Conservation (phyloP, 2,329 filamentous ascomycete species). For the Ceratocystis cubensis region DNA sequence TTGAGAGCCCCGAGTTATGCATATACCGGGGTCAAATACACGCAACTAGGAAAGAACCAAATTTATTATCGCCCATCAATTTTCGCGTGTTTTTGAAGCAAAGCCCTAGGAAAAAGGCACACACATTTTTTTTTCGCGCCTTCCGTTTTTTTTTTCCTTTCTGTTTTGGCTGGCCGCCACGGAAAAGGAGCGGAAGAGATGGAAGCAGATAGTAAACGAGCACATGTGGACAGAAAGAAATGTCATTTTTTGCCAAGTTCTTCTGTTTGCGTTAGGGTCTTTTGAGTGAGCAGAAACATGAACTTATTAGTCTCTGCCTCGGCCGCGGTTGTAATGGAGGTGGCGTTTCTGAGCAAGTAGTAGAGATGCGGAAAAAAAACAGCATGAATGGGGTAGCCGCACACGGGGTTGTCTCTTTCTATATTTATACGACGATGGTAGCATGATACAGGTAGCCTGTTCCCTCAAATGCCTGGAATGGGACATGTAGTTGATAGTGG, state of each 20-base stretch:
- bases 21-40: neutral
- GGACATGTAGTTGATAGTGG: slow-evolving; percentile 8
- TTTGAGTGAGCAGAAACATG: no score
- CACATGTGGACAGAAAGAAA: neutral
- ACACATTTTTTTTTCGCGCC: neutral
- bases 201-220: neutral
- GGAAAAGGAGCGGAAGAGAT: neutral
- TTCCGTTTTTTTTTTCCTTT: neutral
- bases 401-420: neutral
- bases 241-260: neutral
- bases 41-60: neutral
- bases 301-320: no score
- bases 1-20: neutral
- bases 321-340: no score
- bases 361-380: no score
- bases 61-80: neutral
- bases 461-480: neutral
- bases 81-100: neutral
- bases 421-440: neutral
- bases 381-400: no score
- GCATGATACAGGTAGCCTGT: no score
- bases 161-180: neutral
- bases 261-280: neutral
- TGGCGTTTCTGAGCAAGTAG: no score
- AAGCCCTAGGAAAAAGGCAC: neutral